These are phyloP conservation scores for Xylaria multiplex DNA, from an alignment of 2,329 filamentous ascomycete species.

Conservation along the genomic window DNA sequence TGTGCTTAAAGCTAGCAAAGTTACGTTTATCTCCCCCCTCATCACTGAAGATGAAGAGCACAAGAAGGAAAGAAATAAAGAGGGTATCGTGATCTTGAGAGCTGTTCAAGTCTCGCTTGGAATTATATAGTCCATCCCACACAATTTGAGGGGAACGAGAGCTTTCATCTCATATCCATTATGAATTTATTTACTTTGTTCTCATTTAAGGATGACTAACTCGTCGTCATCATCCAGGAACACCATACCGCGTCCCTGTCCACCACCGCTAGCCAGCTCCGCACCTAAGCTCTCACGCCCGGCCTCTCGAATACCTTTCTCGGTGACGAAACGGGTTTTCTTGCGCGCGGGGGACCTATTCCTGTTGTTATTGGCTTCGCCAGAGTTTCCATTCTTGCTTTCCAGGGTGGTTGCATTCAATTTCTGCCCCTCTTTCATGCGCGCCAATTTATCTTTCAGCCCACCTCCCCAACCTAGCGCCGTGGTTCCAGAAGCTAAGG, in stretches of 20 bases:
- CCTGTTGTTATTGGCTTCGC: slow-evolving; percentile 30
- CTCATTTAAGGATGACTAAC: slow-evolving; percentile 30
- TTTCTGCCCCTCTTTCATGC: slow-evolving; percentile 71
- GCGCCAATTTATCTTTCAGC: slow-evolving; percentile 65
- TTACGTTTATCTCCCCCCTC: no score
- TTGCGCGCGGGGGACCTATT: slow-evolving; percentile 66
- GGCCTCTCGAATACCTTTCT: slow-evolving; percentile 80
- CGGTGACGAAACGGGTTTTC: slow-evolving; percentile 83
- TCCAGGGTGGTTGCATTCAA: slow-evolving; percentile 43
- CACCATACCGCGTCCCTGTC: slow-evolving; percentile 29
- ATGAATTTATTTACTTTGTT: slow-evolving; percentile 4
- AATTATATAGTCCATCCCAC: slow-evolving; percentile 3
- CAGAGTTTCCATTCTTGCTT: background rate
- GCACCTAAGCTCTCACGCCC: slow-evolving; percentile 76
- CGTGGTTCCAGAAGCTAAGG: slow-evolving; percentile 12
- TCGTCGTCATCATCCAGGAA: slow-evolving; percentile 36
- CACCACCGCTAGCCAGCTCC: slow-evolving; percentile 50
- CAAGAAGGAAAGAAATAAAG: background rate
- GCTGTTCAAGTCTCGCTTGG: background rate
- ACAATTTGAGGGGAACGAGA: background rate
- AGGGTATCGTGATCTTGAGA: background rate
- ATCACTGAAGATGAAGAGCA: background rate
- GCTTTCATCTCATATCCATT: background rate
- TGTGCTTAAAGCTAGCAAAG: no score
- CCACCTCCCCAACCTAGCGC: slow-evolving; percentile 67